phyloP scores from a whole-genome alignment of 179 eudicot species.

The Sideroxylon spinosum region DNA sequence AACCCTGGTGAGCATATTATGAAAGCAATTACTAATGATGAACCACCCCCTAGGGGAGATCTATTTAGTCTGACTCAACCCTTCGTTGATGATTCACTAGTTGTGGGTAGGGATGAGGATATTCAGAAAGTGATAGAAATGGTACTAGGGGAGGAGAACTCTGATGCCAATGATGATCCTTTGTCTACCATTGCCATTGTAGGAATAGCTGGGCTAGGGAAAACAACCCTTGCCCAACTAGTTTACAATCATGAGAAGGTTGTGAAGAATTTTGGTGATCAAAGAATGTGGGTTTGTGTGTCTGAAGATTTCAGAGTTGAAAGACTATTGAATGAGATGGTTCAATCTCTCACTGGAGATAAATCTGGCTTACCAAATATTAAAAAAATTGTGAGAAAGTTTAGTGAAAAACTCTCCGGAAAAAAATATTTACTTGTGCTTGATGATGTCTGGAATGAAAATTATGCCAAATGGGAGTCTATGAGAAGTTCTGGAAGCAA shows the following conservation, averaged over 20 bases:
- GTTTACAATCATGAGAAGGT: not conserved
- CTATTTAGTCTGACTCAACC: too few relatives aligned
- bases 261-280: not conserved
- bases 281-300: constrained; percentile 10
- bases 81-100: not conserved
- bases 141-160: not conserved
- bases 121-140: not conserved
- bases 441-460: not conserved
- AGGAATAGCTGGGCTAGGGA: constrained; percentile 5
- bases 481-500: not conserved
- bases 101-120: constrained; percentile 1
- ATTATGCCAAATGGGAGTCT: not conserved
- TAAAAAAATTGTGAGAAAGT: not conserved
- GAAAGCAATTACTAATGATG: not conserved
- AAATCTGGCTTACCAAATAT: not conserved
- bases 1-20: not conserved
- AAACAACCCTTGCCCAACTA: constrained; percentile 7
- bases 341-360: not conserved
- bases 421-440: not conserved
- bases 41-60: not conserved
- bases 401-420: not conserved
- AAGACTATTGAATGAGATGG: constrained; percentile 11
- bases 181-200: constrained; percentile 5
- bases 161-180: not conserved
- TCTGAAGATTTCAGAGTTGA: not conserved